phyloP scores from a whole-genome alignment of 2,329 filamentous ascomycete species.

The Paraconiothyrium brasiliense region DNA sequence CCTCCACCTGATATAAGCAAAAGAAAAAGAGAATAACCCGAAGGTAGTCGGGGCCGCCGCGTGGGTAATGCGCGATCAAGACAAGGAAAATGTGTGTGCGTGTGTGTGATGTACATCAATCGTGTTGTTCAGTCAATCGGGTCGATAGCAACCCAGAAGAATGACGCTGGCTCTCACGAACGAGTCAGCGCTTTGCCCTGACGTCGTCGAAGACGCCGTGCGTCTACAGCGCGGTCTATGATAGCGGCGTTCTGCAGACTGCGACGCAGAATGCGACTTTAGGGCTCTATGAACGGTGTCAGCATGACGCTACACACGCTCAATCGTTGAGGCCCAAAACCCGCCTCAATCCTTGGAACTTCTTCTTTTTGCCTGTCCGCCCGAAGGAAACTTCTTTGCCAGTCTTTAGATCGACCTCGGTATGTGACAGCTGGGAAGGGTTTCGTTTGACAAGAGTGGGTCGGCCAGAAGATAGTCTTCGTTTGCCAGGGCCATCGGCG shows the following conservation, averaged over 20 bases:
- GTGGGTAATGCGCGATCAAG: too few species aligned
- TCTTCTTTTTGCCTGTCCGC: conserved; percentile 66
- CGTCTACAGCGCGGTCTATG: background rate
- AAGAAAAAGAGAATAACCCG: background rate
- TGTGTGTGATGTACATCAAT: conserved; percentile 5
- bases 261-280: background rate
- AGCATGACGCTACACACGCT: conserved; percentile 28
- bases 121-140: background rate
- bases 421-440: conserved; percentile 35
- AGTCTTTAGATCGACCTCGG: conserved; percentile 44
- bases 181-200: conserved; percentile 17
- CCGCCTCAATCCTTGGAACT: conserved; percentile 71
- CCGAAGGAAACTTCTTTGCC: conserved; percentile 43
- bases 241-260: background rate
- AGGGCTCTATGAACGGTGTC: conserved; percentile 21
- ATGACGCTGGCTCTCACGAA: conserved; percentile 24
- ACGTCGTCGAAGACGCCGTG: conserved; percentile 1
- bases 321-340: conserved; percentile 70
- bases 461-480: conserved; percentile 20
- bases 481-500: conserved; percentile 27
- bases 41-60: background rate
- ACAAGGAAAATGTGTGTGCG: background rate
- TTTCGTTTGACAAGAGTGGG: conserved; percentile 30
- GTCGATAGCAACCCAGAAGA: conserved; percentile 24
- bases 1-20: background rate